These are phyloP conservation scores for Russula lepida DNA, from an alignment of 768 basidiomycete genomes.

Conservation along the genomic window DNA sequence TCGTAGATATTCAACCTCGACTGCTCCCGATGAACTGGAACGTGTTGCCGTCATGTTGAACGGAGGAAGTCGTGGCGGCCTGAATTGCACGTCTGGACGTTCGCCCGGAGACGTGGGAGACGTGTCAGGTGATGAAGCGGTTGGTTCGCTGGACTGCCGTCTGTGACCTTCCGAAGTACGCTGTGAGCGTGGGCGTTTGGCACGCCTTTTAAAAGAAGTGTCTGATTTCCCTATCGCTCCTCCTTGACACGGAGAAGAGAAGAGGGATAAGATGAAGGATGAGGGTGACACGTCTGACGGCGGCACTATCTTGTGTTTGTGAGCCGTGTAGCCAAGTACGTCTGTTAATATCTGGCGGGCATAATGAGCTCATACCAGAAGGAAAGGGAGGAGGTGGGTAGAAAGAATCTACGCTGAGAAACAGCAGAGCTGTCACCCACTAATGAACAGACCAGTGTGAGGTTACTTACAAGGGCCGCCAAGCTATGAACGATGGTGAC, in stretches of 20 bases:
- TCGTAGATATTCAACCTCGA: slow-evolving; percentile 1
- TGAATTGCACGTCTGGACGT: background rate
- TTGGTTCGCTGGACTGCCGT: background rate
- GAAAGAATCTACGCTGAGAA: background rate
- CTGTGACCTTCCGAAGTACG: background rate
- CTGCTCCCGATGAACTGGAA: slow-evolving; percentile 10
- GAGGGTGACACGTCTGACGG: slow-evolving; percentile 24
- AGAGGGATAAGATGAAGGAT: slow-evolving; percentile 33
- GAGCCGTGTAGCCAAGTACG: slow-evolving; percentile 51
- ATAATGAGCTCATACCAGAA: background rate
- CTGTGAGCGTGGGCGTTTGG: slow-evolving; percentile 7
- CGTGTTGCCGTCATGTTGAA: slow-evolving; percentile 32
- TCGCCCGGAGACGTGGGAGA: slow-evolving; percentile 1
- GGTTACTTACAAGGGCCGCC: slow-evolving; percentile 43
- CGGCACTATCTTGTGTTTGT: slow-evolving; percentile 43
- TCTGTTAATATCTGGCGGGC: slow-evolving; percentile 44
- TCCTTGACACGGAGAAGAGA: slow-evolving; percentile 27
- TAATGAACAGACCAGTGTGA: background rate
- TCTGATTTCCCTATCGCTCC: slow-evolving; percentile 20
- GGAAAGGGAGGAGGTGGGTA: background rate
- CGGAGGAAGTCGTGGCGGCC: background rate
- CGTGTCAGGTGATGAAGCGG: background rate
- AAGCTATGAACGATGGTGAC: slow-evolving; percentile 50
- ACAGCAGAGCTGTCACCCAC: background rate
- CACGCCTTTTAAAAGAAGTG: slow-evolving; percentile 5